Conservation (phyloP, 257 asterid genomes). For the Solanum gandarillasii region DNA sequence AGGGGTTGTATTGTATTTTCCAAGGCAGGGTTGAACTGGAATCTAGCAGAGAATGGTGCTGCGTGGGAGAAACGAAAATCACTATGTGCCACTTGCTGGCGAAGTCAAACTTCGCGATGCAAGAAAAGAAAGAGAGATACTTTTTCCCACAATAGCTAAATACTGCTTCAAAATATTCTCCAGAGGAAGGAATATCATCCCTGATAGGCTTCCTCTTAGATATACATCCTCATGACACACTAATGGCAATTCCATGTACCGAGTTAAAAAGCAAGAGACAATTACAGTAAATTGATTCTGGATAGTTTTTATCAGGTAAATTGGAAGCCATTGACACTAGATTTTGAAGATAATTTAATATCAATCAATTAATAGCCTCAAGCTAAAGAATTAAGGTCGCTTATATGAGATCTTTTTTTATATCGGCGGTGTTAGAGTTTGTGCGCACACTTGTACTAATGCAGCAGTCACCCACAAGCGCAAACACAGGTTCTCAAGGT, state of each 20-base stretch:
- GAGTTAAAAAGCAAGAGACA: background rate
- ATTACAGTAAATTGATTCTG: background rate
- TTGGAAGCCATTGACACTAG: background rate
- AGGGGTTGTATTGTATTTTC: background rate
- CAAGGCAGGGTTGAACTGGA: background rate
- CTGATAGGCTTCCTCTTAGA: background rate
- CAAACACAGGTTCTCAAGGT: background rate
- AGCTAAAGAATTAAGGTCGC: background rate
- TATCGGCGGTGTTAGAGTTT: background rate
- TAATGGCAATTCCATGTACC: background rate
- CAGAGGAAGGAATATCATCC: background rate
- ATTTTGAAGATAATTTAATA: background rate
- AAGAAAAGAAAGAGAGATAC: background rate
- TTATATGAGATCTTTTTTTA: background rate
- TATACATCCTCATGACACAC: background rate
- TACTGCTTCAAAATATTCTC: background rate
- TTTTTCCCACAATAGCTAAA: background rate
- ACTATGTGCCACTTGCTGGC: background rate
- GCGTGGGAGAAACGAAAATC: background rate
- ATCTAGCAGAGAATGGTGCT: background rate
- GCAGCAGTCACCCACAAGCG: background rate
- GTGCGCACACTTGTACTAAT: background rate
- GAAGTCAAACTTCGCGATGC: background rate
- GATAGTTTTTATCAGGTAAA: background rate
- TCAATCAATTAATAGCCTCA: background rate